Evolutionary conservation across 2,329 filamentous ascomycete species (phyloP).

Genomic region (Aspergillus tanneri): DNA sequence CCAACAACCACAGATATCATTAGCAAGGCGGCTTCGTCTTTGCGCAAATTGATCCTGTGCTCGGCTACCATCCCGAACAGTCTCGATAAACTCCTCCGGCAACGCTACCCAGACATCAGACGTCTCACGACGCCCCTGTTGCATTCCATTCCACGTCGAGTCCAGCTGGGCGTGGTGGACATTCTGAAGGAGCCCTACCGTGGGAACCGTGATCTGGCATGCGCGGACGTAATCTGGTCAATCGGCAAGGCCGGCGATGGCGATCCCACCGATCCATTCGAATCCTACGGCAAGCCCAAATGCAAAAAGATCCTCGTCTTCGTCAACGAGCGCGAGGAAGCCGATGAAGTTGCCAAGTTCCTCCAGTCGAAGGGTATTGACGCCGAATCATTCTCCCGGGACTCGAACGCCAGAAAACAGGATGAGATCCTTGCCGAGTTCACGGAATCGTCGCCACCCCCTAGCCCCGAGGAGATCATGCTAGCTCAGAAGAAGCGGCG

Average conservation of each 20-base stretch:
- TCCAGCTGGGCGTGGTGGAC: slow-evolving; percentile 91
- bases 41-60: slow-evolving; percentile 86
- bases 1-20: slow-evolving; percentile 79
- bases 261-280: slow-evolving; percentile 33
- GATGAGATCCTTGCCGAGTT: slow-evolving; percentile 75
- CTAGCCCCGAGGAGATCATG: slow-evolving; percentile 37
- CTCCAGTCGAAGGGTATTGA: slow-evolving; percentile 83
- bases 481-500: slow-evolving; percentile 31
- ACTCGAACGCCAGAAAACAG: slow-evolving; percentile 75
- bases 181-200: slow-evolving; percentile 89
- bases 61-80: slow-evolving; percentile 92
- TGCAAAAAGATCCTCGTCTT: slow-evolving; percentile 90
- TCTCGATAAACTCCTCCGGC: slow-evolving; percentile 79
- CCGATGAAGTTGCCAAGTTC: slow-evolving; percentile 75
- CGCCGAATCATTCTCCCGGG: slow-evolving; percentile 78
- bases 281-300: slow-evolving; percentile 49
- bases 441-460: slow-evolving; percentile 49
- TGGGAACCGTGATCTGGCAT: slow-evolving; percentile 89
- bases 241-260: slow-evolving; percentile 74
- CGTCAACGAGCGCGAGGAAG: slow-evolving; percentile 92
- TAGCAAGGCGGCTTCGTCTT: slow-evolving; percentile 74
- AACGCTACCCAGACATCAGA: slow-evolving; percentile 76
- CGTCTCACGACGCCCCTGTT: slow-evolving; percentile 93
- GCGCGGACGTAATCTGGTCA: slow-evolving; percentile 90
- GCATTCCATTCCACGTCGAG: slow-evolving; percentile 89